A percentile compares a stretch with the other conserved stretches of the same genome.
phyloP scores from a whole-genome alignment of 495 filamentous ascomycete species.

The Penicillium paxilli region DNA sequence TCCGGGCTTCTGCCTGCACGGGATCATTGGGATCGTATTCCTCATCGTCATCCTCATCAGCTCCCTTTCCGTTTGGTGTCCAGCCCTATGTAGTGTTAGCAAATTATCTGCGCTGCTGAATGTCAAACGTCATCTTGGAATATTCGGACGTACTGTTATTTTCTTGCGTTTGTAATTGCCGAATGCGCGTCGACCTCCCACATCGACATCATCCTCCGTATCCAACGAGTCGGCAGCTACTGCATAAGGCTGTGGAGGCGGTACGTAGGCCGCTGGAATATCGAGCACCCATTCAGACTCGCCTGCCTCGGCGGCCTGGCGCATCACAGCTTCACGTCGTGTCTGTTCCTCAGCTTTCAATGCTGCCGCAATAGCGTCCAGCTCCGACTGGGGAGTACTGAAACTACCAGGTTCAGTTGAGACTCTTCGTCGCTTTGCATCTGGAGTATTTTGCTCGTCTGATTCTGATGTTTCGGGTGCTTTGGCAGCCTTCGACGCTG shows the following conservation, averaged over 20 bases:
- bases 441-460: constrained; percentile 32
- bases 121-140: too few relatives aligned
- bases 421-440: constrained; percentile 46
- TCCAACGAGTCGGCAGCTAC: constrained; percentile 40
- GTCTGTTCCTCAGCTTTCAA: constrained; percentile 74
- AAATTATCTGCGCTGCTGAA: too few relatives aligned
- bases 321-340: constrained; percentile 66
- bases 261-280: constrained; percentile 16
- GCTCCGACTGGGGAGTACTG: constrained; percentile 34
- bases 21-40: constrained; percentile 3
- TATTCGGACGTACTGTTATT: constrained; percentile 9
- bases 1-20: constrained; percentile 11
- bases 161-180: constrained; percentile 44
- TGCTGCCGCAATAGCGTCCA: constrained; percentile 67
- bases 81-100: too few relatives aligned
- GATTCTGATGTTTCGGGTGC: constrained; percentile 40
- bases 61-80: too few relatives aligned
- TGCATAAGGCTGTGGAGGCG: constrained; percentile 28
- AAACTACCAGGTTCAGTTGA: constrained; percentile 36
- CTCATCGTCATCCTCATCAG: constrained; percentile 17
- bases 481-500: constrained; percentile 51
- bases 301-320: constrained; percentile 69
- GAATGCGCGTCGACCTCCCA: constrained; percentile 38
- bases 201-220: constrained; percentile 29
- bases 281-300: constrained; percentile 87